A percentile compares a stretch with the other conserved stretches of the same genome.
phyloP scores from a whole-genome alignment of 2,329 filamentous ascomycete genomes.

The Phialophora expanda region DNA sequence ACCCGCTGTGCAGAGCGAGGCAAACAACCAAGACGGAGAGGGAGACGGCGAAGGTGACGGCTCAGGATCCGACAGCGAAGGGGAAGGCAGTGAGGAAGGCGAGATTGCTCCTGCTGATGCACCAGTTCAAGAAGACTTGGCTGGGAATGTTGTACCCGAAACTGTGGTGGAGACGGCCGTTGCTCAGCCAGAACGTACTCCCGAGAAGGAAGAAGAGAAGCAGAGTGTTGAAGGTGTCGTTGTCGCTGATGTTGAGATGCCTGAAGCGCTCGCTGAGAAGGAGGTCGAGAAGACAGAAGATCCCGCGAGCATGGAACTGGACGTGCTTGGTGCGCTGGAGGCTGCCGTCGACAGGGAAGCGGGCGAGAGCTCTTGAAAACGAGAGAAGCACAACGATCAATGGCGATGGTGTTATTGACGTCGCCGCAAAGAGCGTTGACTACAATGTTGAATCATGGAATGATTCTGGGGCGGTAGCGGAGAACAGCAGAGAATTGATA shows the following conservation, averaged over 20 bases:
- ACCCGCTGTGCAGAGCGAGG: conserved; percentile 13
- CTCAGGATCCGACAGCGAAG: conserved; percentile 35
- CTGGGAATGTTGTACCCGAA: conserved; percentile 9
- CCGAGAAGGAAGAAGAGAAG: conserved; percentile 8
- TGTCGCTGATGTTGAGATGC: conserved; percentile 5
- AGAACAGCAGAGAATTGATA: not conserved
- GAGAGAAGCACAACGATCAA: not conserved
- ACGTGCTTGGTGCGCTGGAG: conserved; percentile 31
- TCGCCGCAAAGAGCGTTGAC: not conserved
- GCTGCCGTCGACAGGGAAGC: conserved; percentile 28
- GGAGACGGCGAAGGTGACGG: conserved; percentile 15
- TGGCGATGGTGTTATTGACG: not conserved
- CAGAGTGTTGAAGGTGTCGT: conserved; percentile 4
- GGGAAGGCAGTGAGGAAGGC: conserved; percentile 40
- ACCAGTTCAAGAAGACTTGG: not conserved
- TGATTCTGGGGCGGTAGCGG: not conserved
- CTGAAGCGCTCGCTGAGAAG: not conserved
- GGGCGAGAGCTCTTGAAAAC: not conserved
- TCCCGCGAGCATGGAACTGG: conserved; percentile 13
- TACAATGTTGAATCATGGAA: not conserved
- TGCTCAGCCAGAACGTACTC: conserved; percentile 9
- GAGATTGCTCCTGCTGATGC: conserved; percentile 32
- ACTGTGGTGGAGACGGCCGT: not conserved
- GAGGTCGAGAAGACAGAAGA: not conserved
- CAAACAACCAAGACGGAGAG: conserved; percentile 22